Base-by-base conservation (phyloP, 768 basidiomycete genomes). In the Russula emetica region DNA sequence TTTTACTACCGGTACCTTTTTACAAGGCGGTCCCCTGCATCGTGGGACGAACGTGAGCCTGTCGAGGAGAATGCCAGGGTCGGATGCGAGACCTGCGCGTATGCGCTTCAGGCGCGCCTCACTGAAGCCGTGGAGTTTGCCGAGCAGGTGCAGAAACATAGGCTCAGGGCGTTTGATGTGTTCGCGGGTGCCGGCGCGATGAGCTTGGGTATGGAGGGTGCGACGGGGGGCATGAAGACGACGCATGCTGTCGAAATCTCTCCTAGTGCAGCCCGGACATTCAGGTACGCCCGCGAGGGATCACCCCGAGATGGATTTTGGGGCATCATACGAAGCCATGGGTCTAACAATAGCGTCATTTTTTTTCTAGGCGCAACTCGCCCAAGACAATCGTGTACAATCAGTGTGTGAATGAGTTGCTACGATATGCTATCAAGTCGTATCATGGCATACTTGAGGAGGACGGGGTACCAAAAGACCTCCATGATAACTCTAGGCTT, bases 231-330 rank as follows among this genome's bases (percentile, higher is more conserved):
- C 57, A 66, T 88, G 55, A 78, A 82, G 63, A 69, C 88, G 5
- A 85, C 83, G 0, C 83, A 88, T 74, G 82, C 85, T 0, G 74
- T 91, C 50, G 91, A 93, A 67, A 85, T 90, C 24, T 77, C 82
- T n/a, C 88, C 90, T 0, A 88, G 86, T 71, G 88, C 92, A 9
- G 85, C 87, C 0, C 74, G 75, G 62, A 89, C 90, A 1, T 75
- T 87, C 18, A 75, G 74, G 91, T 88, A 69, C 58, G 81, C 72
- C 6, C 34, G 44, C 34, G 6, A 8, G 7, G 18, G 7, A 42
- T 1, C 34, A 40, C n/a, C 20, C n/a, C 26, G 11, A 11, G 1
- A 49, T 32, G 14, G 32, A n/a, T 42, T 24, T 30, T 51, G 18
- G 8, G 22, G 42, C 13, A 22, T 47, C 5, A 14, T 32, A 4